Conservation (phyloP, 345 rosid species). For the Euclidium syriacum region DNA sequence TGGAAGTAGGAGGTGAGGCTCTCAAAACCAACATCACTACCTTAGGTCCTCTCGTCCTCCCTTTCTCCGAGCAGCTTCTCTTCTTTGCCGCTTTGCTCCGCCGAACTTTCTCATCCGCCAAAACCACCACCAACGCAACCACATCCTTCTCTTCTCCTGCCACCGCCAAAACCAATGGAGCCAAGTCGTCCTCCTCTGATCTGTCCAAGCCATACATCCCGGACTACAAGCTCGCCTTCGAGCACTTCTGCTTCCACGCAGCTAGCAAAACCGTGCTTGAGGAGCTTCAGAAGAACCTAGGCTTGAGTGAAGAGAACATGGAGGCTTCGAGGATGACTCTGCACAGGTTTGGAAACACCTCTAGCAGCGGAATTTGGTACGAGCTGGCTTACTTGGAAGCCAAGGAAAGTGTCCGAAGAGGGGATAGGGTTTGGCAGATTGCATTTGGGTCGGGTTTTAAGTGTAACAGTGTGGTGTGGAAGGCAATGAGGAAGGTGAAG, state of each 20-base stretch:
- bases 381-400: conserved; percentile 90
- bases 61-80: conserved; percentile 90
- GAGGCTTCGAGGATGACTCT: conserved; percentile 87
- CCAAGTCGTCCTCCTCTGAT: conserved; percentile 10
- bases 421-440: conserved; percentile 86
- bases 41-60: conserved; percentile 82
- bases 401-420: conserved; percentile 66
- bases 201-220: conserved; percentile 81
- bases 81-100: conserved; percentile 63
- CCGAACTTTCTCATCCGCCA: conserved; percentile 29
- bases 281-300: conserved; percentile 82
- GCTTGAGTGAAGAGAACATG: conserved; percentile 66
- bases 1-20: conserved; percentile 91
- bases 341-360: conserved; percentile 86
- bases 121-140: conserved; percentile 6
- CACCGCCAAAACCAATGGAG: conserved; percentile 9
- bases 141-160: background rate
- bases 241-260: conserved; percentile 88
- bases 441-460: conserved; percentile 89
- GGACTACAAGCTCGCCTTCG: conserved; percentile 91
- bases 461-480: conserved; percentile 93
- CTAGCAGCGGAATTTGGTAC: conserved; percentile 90
- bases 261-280: conserved; percentile 78
- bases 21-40: conserved; percentile 95
- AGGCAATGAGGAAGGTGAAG: conserved; percentile 56